Evolutionary conservation across 345 rosid genomes (phyloP).

Genomic region (Gossypium ekmanianum): DNA sequence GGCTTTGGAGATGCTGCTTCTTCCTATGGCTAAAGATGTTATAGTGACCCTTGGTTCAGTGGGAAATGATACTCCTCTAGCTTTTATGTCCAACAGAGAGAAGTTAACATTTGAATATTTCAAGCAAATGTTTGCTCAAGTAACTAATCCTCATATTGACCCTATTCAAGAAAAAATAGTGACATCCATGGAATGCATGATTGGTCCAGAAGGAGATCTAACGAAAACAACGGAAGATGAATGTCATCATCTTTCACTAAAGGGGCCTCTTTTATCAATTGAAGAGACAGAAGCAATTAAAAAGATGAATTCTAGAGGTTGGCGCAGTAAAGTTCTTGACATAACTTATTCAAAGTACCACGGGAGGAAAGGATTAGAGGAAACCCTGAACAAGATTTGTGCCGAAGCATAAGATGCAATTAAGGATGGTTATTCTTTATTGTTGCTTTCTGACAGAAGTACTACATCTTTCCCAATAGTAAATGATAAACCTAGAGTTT

Average conservation of each 20-base stretch:
- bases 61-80: constrained; percentile 98
- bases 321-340: constrained; percentile 85
- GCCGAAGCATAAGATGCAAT: constrained; percentile 84
- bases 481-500: background rate
- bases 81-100: constrained; percentile 89
- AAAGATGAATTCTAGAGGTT: constrained; percentile 87
- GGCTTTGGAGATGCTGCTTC: constrained; percentile 94
- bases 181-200: constrained; percentile 99
- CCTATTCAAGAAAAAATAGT: constrained; percentile 98
- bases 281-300: constrained; percentile 83
- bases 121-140: constrained; percentile 99
- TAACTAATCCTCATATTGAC: constrained; percentile 97
- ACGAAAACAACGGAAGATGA: constrained; percentile 96
- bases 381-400: constrained; percentile 83
- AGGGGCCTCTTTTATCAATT: constrained; percentile 73
- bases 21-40: constrained; percentile 99
- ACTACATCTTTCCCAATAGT: constrained; percentile 10
- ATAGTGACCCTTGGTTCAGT: constrained; percentile 96
- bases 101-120: constrained; percentile 90
- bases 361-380: constrained; percentile 88
- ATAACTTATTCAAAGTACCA: constrained; percentile 69
- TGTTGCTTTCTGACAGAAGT: constrained; percentile 99
- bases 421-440: constrained; percentile 67
- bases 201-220: constrained; percentile 97
- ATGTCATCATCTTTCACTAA: constrained; percentile 88